Conservation (phyloP, 192 early-diverging fungal genomes). For the Gonapodya sp. region DNA sequence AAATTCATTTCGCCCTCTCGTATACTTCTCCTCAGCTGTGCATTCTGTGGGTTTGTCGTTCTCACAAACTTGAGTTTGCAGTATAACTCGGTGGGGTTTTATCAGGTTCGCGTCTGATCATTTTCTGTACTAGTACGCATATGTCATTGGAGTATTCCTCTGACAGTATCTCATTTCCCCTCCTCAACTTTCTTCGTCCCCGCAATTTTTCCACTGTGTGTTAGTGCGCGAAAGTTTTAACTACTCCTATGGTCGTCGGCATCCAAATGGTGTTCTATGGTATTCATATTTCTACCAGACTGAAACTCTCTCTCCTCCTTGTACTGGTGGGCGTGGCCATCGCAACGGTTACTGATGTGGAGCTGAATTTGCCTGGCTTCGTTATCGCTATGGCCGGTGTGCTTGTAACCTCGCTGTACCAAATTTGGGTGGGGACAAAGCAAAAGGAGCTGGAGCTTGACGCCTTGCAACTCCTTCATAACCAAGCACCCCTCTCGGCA, state of each 20-base stretch:
- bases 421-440: constrained; percentile 15
- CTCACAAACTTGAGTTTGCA: constrained; percentile 18
- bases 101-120: too few species aligned
- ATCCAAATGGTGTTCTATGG: constrained; percentile 14
- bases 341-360: constrained; percentile 11
- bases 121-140: too few species aligned
- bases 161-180: too few species aligned
- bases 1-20: constrained; percentile 5
- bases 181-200: not conserved
- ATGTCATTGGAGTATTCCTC: too few species aligned
- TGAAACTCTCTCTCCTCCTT: constrained; percentile 9
- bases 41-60: constrained; percentile 14
- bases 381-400: constrained; percentile 11
- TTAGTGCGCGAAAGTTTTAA: constrained; percentile 13
- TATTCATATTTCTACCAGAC: not conserved
- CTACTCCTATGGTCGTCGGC: constrained; percentile 9
- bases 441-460: constrained; percentile 13
- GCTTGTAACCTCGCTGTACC: constrained; percentile 9
- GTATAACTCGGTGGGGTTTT: constrained; percentile 15
- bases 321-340: constrained; percentile 12
- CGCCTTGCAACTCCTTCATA: constrained; percentile 12
- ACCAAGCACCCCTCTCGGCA: constrained; percentile 18
- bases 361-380: constrained; percentile 10
- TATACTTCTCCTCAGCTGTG: not conserved
- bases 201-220: not conserved